A percentile compares a stretch with the other conserved stretches of the same genome.
These are phyloP conservation scores for Vaucheria bursata DNA, from an alignment of 352 stramenopile species.

Conservation along the genomic window DNA sequence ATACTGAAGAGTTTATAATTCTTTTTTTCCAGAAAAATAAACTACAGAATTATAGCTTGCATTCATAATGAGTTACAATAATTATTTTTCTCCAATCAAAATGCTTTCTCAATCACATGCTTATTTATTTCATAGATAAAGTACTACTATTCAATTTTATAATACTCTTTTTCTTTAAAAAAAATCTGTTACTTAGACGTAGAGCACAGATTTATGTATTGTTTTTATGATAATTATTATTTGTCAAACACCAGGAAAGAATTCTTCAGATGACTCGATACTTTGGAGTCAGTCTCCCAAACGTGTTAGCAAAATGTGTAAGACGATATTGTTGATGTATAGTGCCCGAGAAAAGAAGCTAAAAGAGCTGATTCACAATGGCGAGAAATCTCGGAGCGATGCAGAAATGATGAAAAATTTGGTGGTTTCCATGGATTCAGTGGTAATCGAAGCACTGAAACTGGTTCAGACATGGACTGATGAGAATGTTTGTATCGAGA, in stretches of 20 bases:
- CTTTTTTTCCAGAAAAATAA: too few relatives aligned
- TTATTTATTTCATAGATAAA: too few relatives aligned
- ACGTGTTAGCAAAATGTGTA: slow-evolving; percentile 21
- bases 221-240: too few relatives aligned
- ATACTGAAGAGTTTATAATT: too few relatives aligned
- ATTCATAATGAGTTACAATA: too few relatives aligned
- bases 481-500: slow-evolving; percentile 14
- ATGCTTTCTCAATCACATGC: too few relatives aligned
- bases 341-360: not conserved
- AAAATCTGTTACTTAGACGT: too few relatives aligned
- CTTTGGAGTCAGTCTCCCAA: not conserved
- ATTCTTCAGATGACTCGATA: not conserved
- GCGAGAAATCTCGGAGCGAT: slow-evolving; percentile 13
- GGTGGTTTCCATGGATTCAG: slow-evolving; percentile 16
- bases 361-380: slow-evolving; percentile 19
- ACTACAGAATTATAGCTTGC: too few relatives aligned
- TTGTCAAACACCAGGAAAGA: not conserved
- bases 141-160: too few relatives aligned
- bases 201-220: too few relatives aligned
- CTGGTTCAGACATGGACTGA: slow-evolving; percentile 8
- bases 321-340: slow-evolving; percentile 20
- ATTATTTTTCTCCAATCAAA: too few relatives aligned
- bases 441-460: slow-evolving; percentile 24
- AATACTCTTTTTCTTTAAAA: too few relatives aligned
- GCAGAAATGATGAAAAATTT: slow-evolving; percentile 16